These are phyloP conservation scores for Mucor plumbeus DNA, from an alignment of 371 early-diverging fungal genomes.

Conservation along the genomic window DNA sequence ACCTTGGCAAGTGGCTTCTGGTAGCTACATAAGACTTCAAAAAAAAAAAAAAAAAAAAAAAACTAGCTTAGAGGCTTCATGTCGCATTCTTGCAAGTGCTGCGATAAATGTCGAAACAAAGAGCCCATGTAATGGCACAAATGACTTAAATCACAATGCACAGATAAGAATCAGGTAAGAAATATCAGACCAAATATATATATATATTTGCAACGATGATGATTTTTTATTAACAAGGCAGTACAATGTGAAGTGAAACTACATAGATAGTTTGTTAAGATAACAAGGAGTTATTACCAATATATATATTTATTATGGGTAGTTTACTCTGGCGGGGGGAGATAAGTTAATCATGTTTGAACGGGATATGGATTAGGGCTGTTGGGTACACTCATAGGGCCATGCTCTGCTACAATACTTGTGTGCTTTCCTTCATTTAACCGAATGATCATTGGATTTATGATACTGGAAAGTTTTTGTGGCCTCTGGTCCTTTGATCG, in stretches of 20 bases:
- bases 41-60: too few species aligned
- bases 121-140: too few species aligned
- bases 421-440: constrained; percentile 34
- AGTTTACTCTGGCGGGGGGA: too few species aligned
- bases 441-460: constrained; percentile 30
- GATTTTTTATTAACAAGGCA: constrained; percentile 26
- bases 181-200: constrained; percentile 15
- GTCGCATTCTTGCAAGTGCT: neutral
- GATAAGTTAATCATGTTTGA: too few species aligned
- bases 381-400: constrained; percentile 31
- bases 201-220: too few species aligned
- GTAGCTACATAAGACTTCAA: too few species aligned
- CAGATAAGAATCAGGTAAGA: constrained; percentile 22
- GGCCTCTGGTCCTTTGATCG: constrained; percentile 39
- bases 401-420: constrained; percentile 29
- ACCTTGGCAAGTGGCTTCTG: too few species aligned
- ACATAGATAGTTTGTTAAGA: constrained; percentile 28
- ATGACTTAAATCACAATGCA: constrained; percentile 12
- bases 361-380: constrained; percentile 27
- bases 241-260: constrained; percentile 26
- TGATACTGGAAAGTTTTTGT: constrained; percentile 30
- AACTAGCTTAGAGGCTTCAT: too few species aligned
- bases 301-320: too few species aligned
- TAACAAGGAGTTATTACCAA: too few species aligned
- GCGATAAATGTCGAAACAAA: constrained; percentile 30